Conservation (phyloP, 108 stramenopile genomes). For the Cyclotella baltica region DNA sequence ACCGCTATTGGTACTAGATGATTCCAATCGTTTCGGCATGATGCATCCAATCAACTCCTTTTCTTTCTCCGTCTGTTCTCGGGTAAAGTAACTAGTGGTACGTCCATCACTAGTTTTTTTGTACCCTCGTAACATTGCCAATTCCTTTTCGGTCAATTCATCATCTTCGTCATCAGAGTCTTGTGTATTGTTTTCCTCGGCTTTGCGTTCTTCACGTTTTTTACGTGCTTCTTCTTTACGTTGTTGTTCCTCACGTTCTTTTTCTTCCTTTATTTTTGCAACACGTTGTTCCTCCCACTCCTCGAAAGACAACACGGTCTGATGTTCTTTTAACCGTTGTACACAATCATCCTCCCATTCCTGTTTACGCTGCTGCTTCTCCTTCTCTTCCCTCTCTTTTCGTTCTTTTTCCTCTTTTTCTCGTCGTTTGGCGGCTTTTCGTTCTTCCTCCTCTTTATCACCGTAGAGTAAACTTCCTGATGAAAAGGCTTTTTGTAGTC, state of each 20-base stretch:
- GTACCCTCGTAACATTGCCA: slow-evolving; percentile 87
- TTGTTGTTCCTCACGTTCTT: slow-evolving; percentile 58
- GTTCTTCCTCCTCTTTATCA: slow-evolving; percentile 83
- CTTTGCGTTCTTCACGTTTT: slow-evolving; percentile 48
- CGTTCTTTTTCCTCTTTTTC: slow-evolving; percentile 57
- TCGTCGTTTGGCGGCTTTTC: slow-evolving; percentile 29
- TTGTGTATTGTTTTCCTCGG: slow-evolving; percentile 27
- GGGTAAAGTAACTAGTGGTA: slow-evolving; percentile 94
- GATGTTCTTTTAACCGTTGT: slow-evolving; percentile 63
- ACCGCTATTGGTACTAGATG: slow-evolving; percentile 1
- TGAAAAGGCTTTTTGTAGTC: slow-evolving; percentile 76
- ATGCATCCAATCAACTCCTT: slow-evolving; percentile 90
- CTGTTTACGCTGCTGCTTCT: slow-evolving; percentile 64
- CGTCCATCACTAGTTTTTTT: slow-evolving; percentile 95
- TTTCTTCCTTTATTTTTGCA: slow-evolving; percentile 58
- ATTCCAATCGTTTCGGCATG: slow-evolving; percentile 85
- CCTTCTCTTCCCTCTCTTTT: slow-evolving; percentile 65
- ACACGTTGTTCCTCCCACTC: slow-evolving; percentile 81
- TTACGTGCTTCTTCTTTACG: slow-evolving; percentile 55
- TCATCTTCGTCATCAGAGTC: slow-evolving; percentile 69
- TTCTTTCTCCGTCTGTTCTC: slow-evolving; percentile 90
- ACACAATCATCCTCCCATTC: slow-evolving; percentile 92
- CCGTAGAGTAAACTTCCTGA: slow-evolving; percentile 61
- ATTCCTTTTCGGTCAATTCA: slow-evolving; percentile 74
- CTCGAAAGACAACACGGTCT: slow-evolving; percentile 73